Conservation (phyloP, 164 flowering plant species). For the Euptelea pleiosperma region DNA sequence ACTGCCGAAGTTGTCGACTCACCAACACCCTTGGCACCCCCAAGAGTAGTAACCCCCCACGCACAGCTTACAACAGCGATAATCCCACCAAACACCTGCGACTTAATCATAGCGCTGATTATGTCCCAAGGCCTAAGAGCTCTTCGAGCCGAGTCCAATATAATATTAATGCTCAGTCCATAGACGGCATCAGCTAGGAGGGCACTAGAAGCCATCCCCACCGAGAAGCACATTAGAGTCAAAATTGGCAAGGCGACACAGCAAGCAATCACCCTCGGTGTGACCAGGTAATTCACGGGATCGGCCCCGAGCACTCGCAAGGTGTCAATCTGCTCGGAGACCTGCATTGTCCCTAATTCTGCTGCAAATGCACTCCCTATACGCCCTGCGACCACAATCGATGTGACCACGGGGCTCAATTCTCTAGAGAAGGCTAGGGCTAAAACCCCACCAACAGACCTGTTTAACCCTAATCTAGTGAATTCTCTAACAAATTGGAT, state of each 20-base stretch:
- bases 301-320: conserved; percentile 75
- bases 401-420: conserved; percentile 85
- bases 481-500: conserved; percentile 93
- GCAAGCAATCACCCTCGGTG: conserved; percentile 83
- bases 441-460: conserved; percentile 82
- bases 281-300: conserved; percentile 88
- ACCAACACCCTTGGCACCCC: conserved; percentile 96
- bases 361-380: conserved; percentile 95
- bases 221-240: conserved; percentile 72
- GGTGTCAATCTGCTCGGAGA: conserved; percentile 92
- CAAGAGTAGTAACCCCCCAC: conserved; percentile 89
- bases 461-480: conserved; percentile 72
- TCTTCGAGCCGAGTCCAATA: conserved; percentile 77
- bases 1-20: conserved; percentile 93
- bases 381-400: conserved; percentile 85
- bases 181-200: conserved; percentile 72
- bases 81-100: conserved; percentile 78
- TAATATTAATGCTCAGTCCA: conserved; percentile 80
- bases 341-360: conserved; percentile 96
- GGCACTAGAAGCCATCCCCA: conserved; percentile 90
- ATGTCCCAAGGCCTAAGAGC: conserved; percentile 87
- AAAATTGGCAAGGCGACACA: conserved; percentile 74
- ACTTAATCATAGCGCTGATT: conserved; percentile 87
- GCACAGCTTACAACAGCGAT: conserved; percentile 84
- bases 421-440: conserved; percentile 90